Conservation (phyloP, 306 rosid species). For the Luffa aegyptiaca region DNA sequence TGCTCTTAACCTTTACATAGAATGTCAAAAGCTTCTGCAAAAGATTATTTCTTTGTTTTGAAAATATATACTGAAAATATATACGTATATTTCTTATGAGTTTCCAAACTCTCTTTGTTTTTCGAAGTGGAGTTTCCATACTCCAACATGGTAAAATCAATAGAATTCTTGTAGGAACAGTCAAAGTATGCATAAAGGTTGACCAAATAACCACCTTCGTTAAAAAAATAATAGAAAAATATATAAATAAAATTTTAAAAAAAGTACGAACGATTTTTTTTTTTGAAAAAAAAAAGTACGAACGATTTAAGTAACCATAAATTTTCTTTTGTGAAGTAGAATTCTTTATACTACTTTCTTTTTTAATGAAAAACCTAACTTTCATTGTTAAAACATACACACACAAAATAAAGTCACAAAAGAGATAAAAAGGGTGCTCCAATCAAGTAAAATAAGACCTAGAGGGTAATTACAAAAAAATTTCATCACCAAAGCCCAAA, state of each 20-base stretch:
- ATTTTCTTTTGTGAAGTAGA: background rate
- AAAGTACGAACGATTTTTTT: background rate
- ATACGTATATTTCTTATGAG: background rate
- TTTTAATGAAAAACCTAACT: no score
- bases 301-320: background rate
- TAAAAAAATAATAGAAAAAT: background rate
- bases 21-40: no score
- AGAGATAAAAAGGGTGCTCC: background rate
- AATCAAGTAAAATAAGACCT: background rate
- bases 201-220: background rate
- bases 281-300: background rate
- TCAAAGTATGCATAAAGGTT: background rate
- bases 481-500: no score
- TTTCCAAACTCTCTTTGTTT: background rate
- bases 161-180: background rate
- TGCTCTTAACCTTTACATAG: no score
- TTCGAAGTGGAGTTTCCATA: no score
- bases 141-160: background rate
- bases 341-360: background rate
- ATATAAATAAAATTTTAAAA: background rate
- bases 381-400: no score
- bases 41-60: no score
- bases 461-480: background rate
- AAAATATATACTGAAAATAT: no score
- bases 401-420: no score